phyloP scores from a whole-genome alignment of 23 red algal species.

The Rhodosorus marinus region DNA sequence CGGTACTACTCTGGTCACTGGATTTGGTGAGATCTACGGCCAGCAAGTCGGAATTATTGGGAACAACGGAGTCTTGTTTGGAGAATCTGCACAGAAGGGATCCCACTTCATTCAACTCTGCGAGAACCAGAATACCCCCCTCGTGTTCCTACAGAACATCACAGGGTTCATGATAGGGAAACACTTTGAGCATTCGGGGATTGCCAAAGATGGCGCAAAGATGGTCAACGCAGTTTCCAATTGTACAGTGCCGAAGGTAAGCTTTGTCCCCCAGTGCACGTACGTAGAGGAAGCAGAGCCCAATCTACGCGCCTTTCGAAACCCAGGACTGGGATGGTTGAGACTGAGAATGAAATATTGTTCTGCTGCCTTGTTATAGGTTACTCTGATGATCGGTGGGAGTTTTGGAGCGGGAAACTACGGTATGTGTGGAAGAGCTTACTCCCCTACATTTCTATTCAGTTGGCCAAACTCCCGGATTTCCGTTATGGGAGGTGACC shows the following conservation, averaged over 20 bases:
- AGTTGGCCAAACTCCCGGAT: conserved; percentile 46
- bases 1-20: conserved; percentile 17
- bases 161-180: conserved; percentile 32
- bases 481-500: conserved; percentile 31
- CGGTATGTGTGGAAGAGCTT: conserved; percentile 29
- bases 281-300: no score
- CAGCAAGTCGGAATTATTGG: conserved; percentile 18
- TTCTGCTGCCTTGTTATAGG: no score
- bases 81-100: conserved; percentile 22
- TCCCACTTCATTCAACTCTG: conserved; percentile 44
- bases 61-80: conserved; percentile 28
- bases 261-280: no score
- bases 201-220: conserved; percentile 35
- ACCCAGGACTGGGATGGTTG: no score
- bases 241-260: conserved; percentile 25
- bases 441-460: conserved; percentile 21
- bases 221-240: conserved; percentile 38
- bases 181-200: conserved; percentile 19
- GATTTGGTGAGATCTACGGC: conserved; percentile 13
- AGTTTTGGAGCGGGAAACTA: conserved; percentile 33
- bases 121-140: conserved; percentile 13
- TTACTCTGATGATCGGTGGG: conserved; percentile 13
- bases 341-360: no score
- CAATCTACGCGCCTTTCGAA: no score
- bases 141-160: conserved; percentile 31